phyloP scores from a whole-genome alignment of 2,329 filamentous ascomycete genomes.

The Penicillium sclerotiorum region DNA sequence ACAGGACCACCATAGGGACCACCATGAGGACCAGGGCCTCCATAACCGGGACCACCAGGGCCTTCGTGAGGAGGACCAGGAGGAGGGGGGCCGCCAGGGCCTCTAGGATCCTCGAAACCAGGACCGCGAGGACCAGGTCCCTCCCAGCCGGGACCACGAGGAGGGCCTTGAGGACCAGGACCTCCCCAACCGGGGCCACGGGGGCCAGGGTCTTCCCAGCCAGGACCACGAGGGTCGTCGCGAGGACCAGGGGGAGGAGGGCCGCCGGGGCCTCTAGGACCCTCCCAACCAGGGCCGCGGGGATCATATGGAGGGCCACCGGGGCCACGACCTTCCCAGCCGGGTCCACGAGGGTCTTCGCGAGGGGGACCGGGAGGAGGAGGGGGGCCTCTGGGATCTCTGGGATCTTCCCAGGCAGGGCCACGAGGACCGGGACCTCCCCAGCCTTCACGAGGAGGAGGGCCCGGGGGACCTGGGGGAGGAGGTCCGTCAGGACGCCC shows the following conservation, averaged over 20 bases:
- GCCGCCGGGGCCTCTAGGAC: not conserved
- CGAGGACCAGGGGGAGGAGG: not conserved
- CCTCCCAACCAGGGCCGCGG: not conserved
- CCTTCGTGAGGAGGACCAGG: not conserved
- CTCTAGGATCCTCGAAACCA: conserved; percentile 1
- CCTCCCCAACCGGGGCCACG: no score
- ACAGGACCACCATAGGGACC: not conserved
- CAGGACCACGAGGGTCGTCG: not conserved
- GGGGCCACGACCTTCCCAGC: not conserved
- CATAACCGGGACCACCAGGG: not conserved
- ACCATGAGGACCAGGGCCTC: not conserved
- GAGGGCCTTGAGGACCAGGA: no score
- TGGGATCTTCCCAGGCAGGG: not conserved
- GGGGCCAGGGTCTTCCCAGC: not conserved
- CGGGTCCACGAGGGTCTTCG: not conserved
- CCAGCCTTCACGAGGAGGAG: not conserved
- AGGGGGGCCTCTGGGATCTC: not conserved
- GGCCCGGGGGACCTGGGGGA: conserved; percentile 1
- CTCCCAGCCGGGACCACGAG: no score
- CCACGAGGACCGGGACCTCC: not conserved
- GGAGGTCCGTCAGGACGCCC: not conserved
- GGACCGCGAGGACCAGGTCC: not conserved
- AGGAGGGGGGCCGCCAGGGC: not conserved
- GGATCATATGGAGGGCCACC: no score
- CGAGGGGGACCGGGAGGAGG: not conserved